Evolutionary conservation across 164 flowering plant species (phyloP).

Genomic region (Aristolochia contorta): DNA sequence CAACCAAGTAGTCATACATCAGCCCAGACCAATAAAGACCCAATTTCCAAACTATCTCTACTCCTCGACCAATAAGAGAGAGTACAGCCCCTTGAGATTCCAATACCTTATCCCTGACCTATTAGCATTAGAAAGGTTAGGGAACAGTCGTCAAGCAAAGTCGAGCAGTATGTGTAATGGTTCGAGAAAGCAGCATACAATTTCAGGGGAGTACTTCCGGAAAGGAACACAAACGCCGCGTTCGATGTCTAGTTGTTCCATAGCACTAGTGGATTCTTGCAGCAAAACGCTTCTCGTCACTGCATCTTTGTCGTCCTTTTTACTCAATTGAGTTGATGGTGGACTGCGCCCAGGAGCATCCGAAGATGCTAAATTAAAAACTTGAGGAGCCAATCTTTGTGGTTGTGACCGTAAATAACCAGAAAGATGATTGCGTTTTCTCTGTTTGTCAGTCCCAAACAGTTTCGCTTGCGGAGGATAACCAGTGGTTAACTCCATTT

Average conservation of each 20-base stretch:
- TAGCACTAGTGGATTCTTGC: conserved; percentile 33
- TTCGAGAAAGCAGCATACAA: conserved; percentile 27
- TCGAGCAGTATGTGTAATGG: background rate
- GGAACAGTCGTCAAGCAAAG: background rate
- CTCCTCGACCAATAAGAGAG: conserved; percentile 72
- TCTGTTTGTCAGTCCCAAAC: no score
- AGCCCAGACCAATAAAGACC: conserved; percentile 80
- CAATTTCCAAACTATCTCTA: conserved; percentile 90
- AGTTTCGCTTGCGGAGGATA: no score
- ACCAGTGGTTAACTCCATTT: no score
- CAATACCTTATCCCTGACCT: conserved; percentile 84
- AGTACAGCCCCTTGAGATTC: conserved; percentile 75
- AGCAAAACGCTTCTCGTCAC: background rate
- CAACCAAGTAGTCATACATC: conserved; percentile 71
- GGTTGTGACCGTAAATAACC: no score
- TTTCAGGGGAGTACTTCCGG: conserved; percentile 85
- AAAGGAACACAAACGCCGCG: conserved; percentile 95
- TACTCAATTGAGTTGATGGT: conserved; percentile 7
- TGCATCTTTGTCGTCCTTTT: conserved; percentile 10
- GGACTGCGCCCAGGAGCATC: background rate
- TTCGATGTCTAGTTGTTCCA: conserved; percentile 91
- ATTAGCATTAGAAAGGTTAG: conserved; percentile 1
- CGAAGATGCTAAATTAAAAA: conserved; percentile 6
- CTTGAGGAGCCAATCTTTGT: background rate
- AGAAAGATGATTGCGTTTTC: background rate